Evolutionary conservation across 257 asterid genomes (phyloP).

Genomic region (Solanum boliviense): DNA sequence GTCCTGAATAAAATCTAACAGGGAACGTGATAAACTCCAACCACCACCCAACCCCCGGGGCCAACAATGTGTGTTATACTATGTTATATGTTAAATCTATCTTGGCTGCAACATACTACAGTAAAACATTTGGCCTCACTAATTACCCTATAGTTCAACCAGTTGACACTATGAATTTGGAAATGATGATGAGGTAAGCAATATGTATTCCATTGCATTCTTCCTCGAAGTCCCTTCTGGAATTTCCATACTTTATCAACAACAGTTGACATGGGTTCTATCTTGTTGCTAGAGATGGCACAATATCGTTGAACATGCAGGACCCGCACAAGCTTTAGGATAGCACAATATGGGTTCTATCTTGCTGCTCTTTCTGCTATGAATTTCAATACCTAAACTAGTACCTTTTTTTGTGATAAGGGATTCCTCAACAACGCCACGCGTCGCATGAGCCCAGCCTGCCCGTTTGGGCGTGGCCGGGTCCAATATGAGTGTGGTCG

Average conservation of each 20-base stretch:
- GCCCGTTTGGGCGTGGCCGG: no score
- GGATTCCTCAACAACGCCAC: no score
- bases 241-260: not conserved
- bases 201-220: not conserved
- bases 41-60: not conserved
- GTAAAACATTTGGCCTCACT: not conserved
- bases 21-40: not conserved
- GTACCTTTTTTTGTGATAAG: not conserved
- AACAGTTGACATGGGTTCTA: not conserved
- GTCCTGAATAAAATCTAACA: not conserved
- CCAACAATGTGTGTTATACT: not conserved
- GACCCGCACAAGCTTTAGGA: not conserved
- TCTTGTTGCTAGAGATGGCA: not conserved
- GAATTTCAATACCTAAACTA: not conserved
- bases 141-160: not conserved
- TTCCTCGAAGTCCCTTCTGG: not conserved
- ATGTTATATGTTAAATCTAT: not conserved
- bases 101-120: not conserved
- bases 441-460: no score
- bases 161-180: not conserved
- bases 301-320: not conserved
- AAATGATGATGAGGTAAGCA: not conserved
- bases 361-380: not conserved
- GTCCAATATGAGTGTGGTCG: no score
- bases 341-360: not conserved